Conservation (phyloP, 192 early-diverging fungal genomes). For the Glomus cerebriforme region DNA sequence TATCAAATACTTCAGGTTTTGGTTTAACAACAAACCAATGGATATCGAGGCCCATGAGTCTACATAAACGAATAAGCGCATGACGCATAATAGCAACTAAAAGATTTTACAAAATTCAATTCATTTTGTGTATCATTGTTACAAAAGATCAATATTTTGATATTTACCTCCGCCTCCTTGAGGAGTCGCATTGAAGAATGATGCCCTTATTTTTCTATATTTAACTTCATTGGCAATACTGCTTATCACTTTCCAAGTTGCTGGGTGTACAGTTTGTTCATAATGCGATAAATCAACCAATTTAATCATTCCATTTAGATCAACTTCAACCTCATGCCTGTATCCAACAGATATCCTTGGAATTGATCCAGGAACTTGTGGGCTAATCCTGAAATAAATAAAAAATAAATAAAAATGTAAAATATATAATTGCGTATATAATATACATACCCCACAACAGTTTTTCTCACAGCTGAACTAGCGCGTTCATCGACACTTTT, state of each 20-base stretch:
- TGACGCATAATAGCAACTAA: slow-evolving; percentile 87
- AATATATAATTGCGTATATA: background rate
- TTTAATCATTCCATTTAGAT: slow-evolving; percentile 71
- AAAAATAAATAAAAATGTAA: background rate
- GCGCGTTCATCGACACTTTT: slow-evolving; percentile 67
- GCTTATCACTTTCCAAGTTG: slow-evolving; percentile 69
- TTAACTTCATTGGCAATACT: slow-evolving; percentile 57
- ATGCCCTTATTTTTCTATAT: slow-evolving; percentile 58
- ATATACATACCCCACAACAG: slow-evolving; percentile 54
- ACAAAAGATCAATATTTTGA: background rate
- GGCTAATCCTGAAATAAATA: slow-evolving; percentile 51
- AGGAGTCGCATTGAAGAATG: slow-evolving; percentile 82
- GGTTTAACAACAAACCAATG: slow-evolving; percentile 82
- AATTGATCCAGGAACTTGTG: slow-evolving; percentile 71
- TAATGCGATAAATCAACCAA: slow-evolving; percentile 69
- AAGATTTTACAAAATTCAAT: background rate
- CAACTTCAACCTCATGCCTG: slow-evolving; percentile 70
- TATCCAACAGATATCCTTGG: slow-evolving; percentile 69
- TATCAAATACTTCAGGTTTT: slow-evolving; percentile 83
- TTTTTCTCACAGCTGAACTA: slow-evolving; percentile 71
- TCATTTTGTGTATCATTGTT: background rate
- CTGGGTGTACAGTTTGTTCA: slow-evolving; percentile 57
- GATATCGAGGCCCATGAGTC: slow-evolving; percentile 65
- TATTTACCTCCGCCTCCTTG: slow-evolving; percentile 77
- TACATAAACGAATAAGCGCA: slow-evolving; percentile 71